phyloP scores from a whole-genome alignment of 2,329 filamentous ascomycete species.

The Neobulgaria alba region DNA sequence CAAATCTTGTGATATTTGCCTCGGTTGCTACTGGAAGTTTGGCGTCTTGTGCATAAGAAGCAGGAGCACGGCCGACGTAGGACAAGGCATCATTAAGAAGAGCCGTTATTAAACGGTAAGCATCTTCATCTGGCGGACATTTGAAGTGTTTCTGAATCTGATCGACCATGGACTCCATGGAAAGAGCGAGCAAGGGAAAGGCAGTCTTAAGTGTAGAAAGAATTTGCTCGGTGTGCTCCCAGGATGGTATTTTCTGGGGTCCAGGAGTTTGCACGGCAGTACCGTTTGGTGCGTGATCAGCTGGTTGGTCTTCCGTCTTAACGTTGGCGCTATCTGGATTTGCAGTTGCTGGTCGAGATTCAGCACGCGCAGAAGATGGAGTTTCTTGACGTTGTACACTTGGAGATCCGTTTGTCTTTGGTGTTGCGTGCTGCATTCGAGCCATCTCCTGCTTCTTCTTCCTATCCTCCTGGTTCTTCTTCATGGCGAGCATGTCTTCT shows the following conservation, averaged over 20 bases:
- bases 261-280: slow-evolving; percentile 40
- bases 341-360: slow-evolving; percentile 34
- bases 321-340: slow-evolving; percentile 31
- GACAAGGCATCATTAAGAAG: slow-evolving; percentile 90
- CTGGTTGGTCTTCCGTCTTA: slow-evolving; percentile 24
- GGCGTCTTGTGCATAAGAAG: slow-evolving; percentile 80
- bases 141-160: slow-evolving; percentile 99
- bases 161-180: slow-evolving; percentile 99
- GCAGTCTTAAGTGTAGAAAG: slow-evolving; percentile 94
- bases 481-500: slow-evolving; percentile 88
- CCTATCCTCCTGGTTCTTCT: slow-evolving; percentile 77
- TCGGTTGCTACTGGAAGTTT: slow-evolving; percentile 87
- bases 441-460: slow-evolving; percentile 58
- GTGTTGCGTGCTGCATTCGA: slow-evolving; percentile 18
- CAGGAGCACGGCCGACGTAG: slow-evolving; percentile 81
- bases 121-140: slow-evolving; percentile 95
- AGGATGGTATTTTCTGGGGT: slow-evolving; percentile 62
- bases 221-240: slow-evolving; percentile 95
- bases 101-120: slow-evolving; percentile 94
- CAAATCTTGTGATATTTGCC: slow-evolving; percentile 92
- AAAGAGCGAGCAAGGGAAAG: slow-evolving; percentile 88
- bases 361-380: slow-evolving; percentile 15
- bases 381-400: slow-evolving; percentile 21
- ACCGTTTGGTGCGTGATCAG: slow-evolving; percentile 10
- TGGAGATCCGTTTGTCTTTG: slow-evolving; percentile 27